Evolutionary conservation across 495 filamentous ascomycete species (phyloP).

Genomic region (Lophiotrema nucula): DNA sequence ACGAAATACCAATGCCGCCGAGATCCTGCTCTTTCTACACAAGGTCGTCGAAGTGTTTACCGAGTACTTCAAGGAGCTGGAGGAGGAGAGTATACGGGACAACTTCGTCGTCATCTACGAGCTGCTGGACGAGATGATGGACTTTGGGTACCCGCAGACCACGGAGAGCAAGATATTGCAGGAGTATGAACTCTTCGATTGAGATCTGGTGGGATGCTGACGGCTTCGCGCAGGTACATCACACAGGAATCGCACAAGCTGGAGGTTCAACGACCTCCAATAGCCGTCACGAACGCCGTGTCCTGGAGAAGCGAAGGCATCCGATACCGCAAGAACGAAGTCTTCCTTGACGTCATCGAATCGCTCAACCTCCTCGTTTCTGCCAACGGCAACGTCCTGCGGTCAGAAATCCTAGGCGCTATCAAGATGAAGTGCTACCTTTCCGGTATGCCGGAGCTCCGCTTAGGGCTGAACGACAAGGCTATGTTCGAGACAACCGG

Average conservation of each 20-base stretch:
- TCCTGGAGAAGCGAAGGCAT: slow-evolving; percentile 98
- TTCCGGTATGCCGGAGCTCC: slow-evolving; percentile 96
- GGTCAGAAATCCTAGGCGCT: slow-evolving; percentile 94
- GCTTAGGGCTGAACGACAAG: slow-evolving; percentile 95
- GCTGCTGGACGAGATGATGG: slow-evolving; percentile 99
- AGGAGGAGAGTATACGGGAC: slow-evolving; percentile 98
- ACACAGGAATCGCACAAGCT: slow-evolving; percentile 99
- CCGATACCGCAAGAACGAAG: slow-evolving; percentile 82
- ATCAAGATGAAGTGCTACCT: slow-evolving; percentile 99
- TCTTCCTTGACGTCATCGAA: slow-evolving; percentile 66
- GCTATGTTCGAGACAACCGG: slow-evolving; percentile 99
- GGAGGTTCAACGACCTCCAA: slow-evolving; percentile 97
- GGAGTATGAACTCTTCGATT: too few species aligned
- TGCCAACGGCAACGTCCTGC: slow-evolving; percentile 89
- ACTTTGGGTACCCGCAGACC: slow-evolving; percentile 98
- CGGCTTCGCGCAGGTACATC: slow-evolving; percentile 65
- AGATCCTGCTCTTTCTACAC: slow-evolving; percentile 97
- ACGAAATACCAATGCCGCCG: slow-evolving; percentile 97
- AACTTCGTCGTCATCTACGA: slow-evolving; percentile 99
- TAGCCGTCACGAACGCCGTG: slow-evolving; percentile 97
- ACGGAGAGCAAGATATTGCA: slow-evolving; percentile 99
- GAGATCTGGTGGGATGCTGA: slow-evolving; percentile 13
- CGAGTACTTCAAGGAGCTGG: slow-evolving; percentile 99
- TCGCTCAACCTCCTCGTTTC: slow-evolving; percentile 95
- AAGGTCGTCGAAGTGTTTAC: slow-evolving; percentile 98